Base-by-base conservation (phyloP, 371 early-diverging fungal genomes). In the Aphelidium insulamus region DNA sequence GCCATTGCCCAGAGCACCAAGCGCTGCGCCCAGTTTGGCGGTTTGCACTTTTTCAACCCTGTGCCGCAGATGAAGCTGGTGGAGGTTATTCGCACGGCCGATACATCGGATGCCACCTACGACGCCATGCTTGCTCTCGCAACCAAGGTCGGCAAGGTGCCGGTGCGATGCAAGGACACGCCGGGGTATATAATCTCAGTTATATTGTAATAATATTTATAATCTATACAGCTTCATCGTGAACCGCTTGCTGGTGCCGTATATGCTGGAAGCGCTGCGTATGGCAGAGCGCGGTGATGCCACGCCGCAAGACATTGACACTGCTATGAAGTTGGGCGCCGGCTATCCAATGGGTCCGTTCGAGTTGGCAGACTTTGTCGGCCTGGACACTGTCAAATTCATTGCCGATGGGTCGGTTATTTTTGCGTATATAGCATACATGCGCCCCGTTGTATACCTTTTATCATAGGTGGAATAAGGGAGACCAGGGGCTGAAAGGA, bases 331-430 rank as follows among this genome's bases (percentile, higher is more conserved):
- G 54, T 70, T 90, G 30, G 95, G 95, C 37, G 88, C 91, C 29
- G 95, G 91, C 21, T 87, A 87, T 66, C 94, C 91, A 2, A 90
- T 94, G 91, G 94, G 94, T 12, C 91, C 94, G 11, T 75, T 90
- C 41, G 84, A 87, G 57, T 66, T 90, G 23, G 65, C 73, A 32
- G 94, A 90, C 50, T 87, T 84, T 52, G 80, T 94, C 27, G 94
- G 94, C 20, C 61, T 94, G 37, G 94, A 94, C 62, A 90, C 91
- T 20, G 64, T 74, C 51, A 80, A 88, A 58, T 86, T 77, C 50
- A 88, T 94, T 50, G 64, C 67, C 21, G 85, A 87, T 39, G 91
- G 87, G 5, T 62, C 59, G n/a, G n/a, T 25, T n/a, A n/a, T n/a
- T n/a, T n/a, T 53, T 25, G 8, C 7, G 33, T 37, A 11, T 5